Evolutionary conservation across 2,329 filamentous ascomycete species (phyloP).

Genomic region (Fusarium equiseti): DNA sequence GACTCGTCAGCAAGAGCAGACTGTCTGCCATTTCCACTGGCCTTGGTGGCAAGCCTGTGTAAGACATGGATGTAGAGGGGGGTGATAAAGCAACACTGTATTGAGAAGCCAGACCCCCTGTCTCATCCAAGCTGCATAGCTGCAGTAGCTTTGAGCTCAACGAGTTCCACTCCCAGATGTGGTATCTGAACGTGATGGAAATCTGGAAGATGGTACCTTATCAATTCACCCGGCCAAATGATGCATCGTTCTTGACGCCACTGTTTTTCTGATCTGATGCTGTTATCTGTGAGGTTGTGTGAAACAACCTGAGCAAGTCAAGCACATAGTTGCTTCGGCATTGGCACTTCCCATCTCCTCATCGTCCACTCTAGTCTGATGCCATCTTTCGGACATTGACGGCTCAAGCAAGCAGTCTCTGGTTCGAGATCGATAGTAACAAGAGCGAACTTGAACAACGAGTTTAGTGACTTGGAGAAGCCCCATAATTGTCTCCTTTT

Average conservation of each 20-base stretch:
- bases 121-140: constrained; percentile 1
- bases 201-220: constrained; percentile 31
- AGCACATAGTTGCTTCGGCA: constrained; percentile 19
- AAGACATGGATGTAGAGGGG: constrained; percentile 18
- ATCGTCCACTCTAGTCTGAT: constrained; percentile 6
- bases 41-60: constrained; percentile 11
- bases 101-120: constrained; percentile 21
- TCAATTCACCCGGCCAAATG: constrained; percentile 18
- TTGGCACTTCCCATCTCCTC: constrained; percentile 15
- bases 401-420: constrained; percentile 26
- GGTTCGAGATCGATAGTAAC: constrained; percentile 4
- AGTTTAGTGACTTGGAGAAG: constrained; percentile 13
- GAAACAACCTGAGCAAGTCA: constrained; percentile 8
- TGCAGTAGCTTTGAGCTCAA: constrained; percentile 36
- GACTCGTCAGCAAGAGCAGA: constrained; percentile 27
- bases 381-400: constrained; percentile 13
- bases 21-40: background rate
- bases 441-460: background rate
- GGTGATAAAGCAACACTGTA: constrained; percentile 21
- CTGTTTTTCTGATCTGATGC: constrained; percentile 26
- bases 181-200: constrained; percentile 2
- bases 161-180: constrained; percentile 38
- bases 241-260: constrained; percentile 26
- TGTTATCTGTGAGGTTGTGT: constrained; percentile 16
- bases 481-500: constrained; percentile 29